Evolutionary conservation across 1,284 basidiomycete species (phyloP).

Genomic region (Apiotrichum sp.): DNA sequence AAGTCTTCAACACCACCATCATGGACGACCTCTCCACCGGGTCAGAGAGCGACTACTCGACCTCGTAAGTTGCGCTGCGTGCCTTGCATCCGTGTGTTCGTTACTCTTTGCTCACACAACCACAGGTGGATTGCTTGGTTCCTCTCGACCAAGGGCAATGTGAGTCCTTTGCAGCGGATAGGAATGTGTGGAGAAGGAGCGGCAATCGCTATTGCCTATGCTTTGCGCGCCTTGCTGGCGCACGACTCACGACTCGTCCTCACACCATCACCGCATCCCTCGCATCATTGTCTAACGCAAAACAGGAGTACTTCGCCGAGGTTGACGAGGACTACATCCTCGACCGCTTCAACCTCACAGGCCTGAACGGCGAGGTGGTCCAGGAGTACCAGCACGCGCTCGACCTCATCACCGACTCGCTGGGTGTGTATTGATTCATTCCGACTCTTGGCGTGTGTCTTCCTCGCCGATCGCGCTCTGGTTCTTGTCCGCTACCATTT

Average conservation of each 20-base stretch:
- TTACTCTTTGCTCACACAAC: not conserved
- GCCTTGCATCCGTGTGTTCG: too few species aligned
- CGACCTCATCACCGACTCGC: constrained; percentile 83
- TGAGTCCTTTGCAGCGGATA: constrained; percentile 9
- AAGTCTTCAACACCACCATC: constrained; percentile 2
- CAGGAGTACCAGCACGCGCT: constrained; percentile 89
- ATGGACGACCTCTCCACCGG: constrained; percentile 48
- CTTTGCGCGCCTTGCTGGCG: too few species aligned
- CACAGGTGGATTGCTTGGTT: constrained; percentile 98
- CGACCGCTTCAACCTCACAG: constrained; percentile 96
- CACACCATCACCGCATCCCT: too few species aligned
- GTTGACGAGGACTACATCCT: constrained; percentile 99
- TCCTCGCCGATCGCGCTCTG: too few species aligned
- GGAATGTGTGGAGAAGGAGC: too few species aligned
- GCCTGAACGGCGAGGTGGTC: constrained; percentile 85
- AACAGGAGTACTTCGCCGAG: constrained; percentile 91
- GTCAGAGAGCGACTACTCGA: constrained; percentile 48
- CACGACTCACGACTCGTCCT: not conserved
- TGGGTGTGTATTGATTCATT: constrained; percentile 55
- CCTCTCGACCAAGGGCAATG: constrained; percentile 64
- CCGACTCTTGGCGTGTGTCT: too few species aligned
- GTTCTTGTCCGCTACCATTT: too few species aligned
- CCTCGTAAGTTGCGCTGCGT: constrained; percentile 31
- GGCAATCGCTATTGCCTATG: too few species aligned
- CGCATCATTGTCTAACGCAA: not conserved